phyloP scores from a whole-genome alignment of 139 green algal genomes.

The Chlamydomonas sphaeroides region DNA sequence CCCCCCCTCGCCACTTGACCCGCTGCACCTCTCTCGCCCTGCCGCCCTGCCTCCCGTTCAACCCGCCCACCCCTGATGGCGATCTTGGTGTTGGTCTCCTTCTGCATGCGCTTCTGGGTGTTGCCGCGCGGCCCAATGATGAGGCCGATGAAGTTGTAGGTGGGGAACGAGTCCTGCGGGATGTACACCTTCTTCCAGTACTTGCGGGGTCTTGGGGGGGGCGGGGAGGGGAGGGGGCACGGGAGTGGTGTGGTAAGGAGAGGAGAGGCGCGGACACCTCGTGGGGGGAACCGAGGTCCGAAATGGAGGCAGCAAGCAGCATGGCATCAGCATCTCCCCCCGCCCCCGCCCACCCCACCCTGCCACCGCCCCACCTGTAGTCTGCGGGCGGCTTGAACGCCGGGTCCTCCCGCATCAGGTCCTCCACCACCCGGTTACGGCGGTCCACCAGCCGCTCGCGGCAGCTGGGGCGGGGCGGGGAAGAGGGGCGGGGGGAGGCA shows the following conservation, averaged over 20 bases:
- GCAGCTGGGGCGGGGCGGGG: too few species aligned
- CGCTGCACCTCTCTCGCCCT: not conserved
- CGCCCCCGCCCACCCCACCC: too few species aligned
- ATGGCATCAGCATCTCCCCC: too few species aligned
- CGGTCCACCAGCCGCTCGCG: conserved; percentile 81
- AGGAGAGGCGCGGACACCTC: not conserved
- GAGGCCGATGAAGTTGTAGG: conserved; percentile 99
- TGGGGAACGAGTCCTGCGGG: conserved; percentile 87
- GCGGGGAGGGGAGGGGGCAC: not conserved
- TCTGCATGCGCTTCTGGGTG: conserved; percentile 98
- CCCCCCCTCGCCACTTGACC: not conserved
- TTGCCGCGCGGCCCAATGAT: conserved; percentile 99
- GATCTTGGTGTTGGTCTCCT: conserved; percentile 98
- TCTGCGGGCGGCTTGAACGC: conserved; percentile 88
- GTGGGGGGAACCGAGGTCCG: too few species aligned
- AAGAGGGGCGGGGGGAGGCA: not conserved
- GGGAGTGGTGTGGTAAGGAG: not conserved
- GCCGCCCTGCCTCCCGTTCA: not conserved
- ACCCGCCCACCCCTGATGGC: conserved; percentile 76
- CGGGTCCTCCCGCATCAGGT: conserved; percentile 90
- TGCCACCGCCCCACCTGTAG: conserved; percentile 63
- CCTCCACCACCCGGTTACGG: conserved; percentile 85
- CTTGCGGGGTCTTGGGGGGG: conserved; percentile 62
- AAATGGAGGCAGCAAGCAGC: too few species aligned
- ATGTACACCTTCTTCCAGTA: conserved; percentile 92